A percentile compares a stretch with the other conserved stretches of the same genome.
phyloP scores from a whole-genome alignment of 2,329 filamentous ascomycete species.

The Talaromyces funiculosus region DNA sequence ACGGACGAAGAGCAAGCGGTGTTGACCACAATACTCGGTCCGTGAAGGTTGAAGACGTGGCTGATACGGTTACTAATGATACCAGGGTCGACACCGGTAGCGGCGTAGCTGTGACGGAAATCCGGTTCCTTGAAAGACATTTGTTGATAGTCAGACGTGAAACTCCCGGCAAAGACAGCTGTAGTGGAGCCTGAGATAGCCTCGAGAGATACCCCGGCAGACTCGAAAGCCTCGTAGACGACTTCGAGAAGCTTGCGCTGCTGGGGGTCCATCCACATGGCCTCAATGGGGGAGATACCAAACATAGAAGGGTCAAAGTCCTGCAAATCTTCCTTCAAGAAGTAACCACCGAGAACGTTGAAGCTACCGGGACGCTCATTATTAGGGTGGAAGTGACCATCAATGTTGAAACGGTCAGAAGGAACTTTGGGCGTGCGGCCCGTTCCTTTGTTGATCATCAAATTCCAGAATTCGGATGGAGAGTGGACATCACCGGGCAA shows the following conservation, averaged over 20 bases:
- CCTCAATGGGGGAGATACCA: constrained; percentile 19
- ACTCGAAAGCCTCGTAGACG: constrained; percentile 22
- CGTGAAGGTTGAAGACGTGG: constrained; percentile 12
- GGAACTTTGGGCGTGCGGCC: constrained; percentile 9
- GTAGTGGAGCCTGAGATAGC: constrained; percentile 17
- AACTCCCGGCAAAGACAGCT: constrained; percentile 18
- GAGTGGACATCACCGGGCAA: constrained; percentile 1
- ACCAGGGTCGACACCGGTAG: constrained; percentile 22
- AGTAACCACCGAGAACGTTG: constrained; percentile 12
- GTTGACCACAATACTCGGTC: constrained; percentile 4
- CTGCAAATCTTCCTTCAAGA: constrained; percentile 10
- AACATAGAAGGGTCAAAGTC: constrained; percentile 24
- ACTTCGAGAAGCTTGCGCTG: constrained; percentile 25
- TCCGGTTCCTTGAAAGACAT: constrained; percentile 16
- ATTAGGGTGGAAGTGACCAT: constrained; percentile 1
- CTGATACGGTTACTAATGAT: constrained; percentile 28
- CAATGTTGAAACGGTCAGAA: constrained; percentile 13
- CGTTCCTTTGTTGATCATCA: background rate
- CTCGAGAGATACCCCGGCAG: constrained; percentile 19
- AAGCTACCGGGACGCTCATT: constrained; percentile 6
- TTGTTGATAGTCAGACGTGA: constrained; percentile 17
- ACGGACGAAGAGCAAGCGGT: constrained; percentile 32
- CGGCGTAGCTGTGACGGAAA: constrained; percentile 14
- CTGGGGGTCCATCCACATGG: constrained; percentile 22
- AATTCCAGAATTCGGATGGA: background rate